Evolutionary conservation across 179 eudicot genomes (phyloP), one percentile per base, ranked within the genome.

Genomic region (Pouteria campechiana): DNA sequence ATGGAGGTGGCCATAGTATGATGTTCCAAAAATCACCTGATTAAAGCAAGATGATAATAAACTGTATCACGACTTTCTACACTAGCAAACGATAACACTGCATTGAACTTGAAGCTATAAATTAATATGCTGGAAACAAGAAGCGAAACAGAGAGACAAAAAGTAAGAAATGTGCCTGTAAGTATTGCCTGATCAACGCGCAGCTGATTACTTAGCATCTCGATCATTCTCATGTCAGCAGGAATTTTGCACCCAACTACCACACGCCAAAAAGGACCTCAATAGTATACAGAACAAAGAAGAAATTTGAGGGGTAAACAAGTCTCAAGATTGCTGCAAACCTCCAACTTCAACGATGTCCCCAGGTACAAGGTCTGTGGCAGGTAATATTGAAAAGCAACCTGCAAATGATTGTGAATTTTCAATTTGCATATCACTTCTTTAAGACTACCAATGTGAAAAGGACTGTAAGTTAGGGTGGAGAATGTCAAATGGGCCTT

Each of bases 131-230:
- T n/a, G n/a, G n/a, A n/a, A n/a, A n/a, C n/a, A n/a, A n/a, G n/a
- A n/a, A n/a, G n/a, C n/a, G n/a, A 24, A 24, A 14, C 6, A n/a
- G 7, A 37, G 7, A 36, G 44, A 25, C 13, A 23, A 5, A 17
- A 18, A 52, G 24, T 31, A 28, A 18, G 6, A 32, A n/a, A 33
- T n/a, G 32, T 59, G 87, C 99, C 99, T 40, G 99, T 92, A 48
- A 92, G 94, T 60, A 92, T 92, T 35, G 99, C 99, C 75, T 92
- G 99, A 72, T 92, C 99, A 52, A 87, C 94, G 52, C 96, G 96
- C 50, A 92, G 61, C 3, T 82, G 96, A 66, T 92, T 85, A 57
- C 74, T 87, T 52, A 79, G 58, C 81, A 87, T 60, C 63, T 92
- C 96, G 42, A 87, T 56, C 94, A 79, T 75, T 61, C 99, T 72